Base-by-base conservation (phyloP, 2,329 filamentous ascomycete species). In the Tolypocladium amazonense region DNA sequence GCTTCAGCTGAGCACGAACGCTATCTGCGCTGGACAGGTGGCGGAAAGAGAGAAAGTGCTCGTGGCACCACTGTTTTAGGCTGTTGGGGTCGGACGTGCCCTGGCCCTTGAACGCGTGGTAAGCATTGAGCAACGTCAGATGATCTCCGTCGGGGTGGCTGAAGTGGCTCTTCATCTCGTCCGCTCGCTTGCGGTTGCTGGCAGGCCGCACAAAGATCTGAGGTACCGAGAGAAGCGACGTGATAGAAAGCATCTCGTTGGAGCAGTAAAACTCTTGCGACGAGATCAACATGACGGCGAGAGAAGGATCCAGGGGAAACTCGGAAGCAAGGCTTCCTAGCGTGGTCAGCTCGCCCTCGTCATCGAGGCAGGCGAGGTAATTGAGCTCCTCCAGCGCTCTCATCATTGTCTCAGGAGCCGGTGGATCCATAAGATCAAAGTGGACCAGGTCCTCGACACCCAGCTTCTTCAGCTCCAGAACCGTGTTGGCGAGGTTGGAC, bases 231-330 rank as follows among this genome's bases (percentile, higher is more conserved):
- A 99, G 85, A 14, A 99, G 84, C 1, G 94, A 89, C 1, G 92
- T 96, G 67, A 99, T 89, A 50, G 94, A 97, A 18, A 99, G 82
- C 47, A 99, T 94, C 78, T 99, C 94, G 75, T 97, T 97, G 54
- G 92, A 96, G 81, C 94, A 99, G 78, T 94, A 96, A 75, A 99
- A 99, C 71, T 99, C 94, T 14, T 94, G 93, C 9, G 92, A 96
- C 14, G 89, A 92, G 73, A 99, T 97, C 60, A 99, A 83, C 94
- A 99, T 97, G 63, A 99, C 95, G 0, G 94, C 94, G 39, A 99
- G 80, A 0, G 92, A 86, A 1, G 94, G 94, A 72, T 99, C 95
- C 27, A 99, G 84, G 41, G 94, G 94, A 70, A 97, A 99, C 65
- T 96, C 92, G 4, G 94, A 97, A 0, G 94, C 93, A 60, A 97